These are phyloP conservation scores for Mycena olivaceomarginata DNA, from an alignment of 768 basidiomycete species.

Conservation along the genomic window DNA sequence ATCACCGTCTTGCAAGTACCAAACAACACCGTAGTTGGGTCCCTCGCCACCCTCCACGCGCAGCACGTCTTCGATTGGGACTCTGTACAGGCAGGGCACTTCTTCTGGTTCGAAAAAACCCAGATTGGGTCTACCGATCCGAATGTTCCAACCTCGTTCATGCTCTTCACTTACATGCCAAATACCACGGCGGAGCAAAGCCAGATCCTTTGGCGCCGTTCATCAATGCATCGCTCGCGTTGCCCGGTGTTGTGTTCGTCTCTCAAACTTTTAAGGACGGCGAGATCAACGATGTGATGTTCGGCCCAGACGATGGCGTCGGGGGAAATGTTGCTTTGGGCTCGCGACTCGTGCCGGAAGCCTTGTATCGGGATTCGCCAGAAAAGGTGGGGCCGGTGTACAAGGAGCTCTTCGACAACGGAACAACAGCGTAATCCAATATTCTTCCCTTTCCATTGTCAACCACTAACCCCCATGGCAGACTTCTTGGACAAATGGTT, in stretches of 20 bases:
- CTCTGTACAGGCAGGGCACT: constrained; percentile 52
- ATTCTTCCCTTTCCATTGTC: background rate
- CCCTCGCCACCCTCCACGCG: constrained; percentile 53
- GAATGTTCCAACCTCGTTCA: constrained; percentile 30
- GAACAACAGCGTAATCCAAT: constrained; percentile 28
- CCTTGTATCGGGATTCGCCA: constrained; percentile 38
- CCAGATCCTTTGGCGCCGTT: constrained; percentile 46
- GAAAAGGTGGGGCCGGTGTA: constrained; percentile 45
- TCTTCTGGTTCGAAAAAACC: constrained; percentile 46
- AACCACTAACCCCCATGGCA: background rate
- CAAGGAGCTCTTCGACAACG: constrained; percentile 43
- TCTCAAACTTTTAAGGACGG: background rate
- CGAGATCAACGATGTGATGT: constrained; percentile 42
- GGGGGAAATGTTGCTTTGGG: constrained; percentile 39
- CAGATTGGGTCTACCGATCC: constrained; percentile 7
- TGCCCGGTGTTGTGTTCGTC: constrained; percentile 41
- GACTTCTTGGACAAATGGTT: constrained; percentile 40
- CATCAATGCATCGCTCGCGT: constrained; percentile 37
- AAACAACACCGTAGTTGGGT: background rate
- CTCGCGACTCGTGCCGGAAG: constrained; percentile 43
- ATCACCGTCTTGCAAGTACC: too few species aligned
- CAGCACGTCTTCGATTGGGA: constrained; percentile 60
- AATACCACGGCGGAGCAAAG: constrained; percentile 37
- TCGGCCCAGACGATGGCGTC: constrained; percentile 37
- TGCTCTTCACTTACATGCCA: constrained; percentile 44